These are phyloP conservation scores for Neurospora intermedia DNA, from an alignment of 495 filamentous ascomycete genomes.

Conservation along the genomic window DNA sequence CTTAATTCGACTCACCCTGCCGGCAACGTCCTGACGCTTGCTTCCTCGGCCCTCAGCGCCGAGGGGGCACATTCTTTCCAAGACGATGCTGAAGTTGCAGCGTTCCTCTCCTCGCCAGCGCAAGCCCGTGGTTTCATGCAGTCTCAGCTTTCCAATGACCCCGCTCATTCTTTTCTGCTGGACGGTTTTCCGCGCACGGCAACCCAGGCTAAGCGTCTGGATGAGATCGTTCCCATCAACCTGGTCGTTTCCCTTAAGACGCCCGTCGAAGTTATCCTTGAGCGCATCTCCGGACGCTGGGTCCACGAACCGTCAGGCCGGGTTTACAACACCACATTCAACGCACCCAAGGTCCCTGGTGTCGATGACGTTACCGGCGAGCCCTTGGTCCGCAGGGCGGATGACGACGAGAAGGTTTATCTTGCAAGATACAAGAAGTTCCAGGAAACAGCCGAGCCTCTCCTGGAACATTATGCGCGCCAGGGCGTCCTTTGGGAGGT, in stretches of 20 bases:
- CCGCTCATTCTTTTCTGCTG: conserved; percentile 81
- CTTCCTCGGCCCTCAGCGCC: conserved; percentile 18
- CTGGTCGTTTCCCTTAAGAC: conserved; percentile 64
- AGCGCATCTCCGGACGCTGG: conserved; percentile 83
- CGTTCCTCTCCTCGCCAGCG: conserved; percentile 31
- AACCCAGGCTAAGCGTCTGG: conserved; percentile 64
- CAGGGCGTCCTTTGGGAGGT: conserved; percentile 85
- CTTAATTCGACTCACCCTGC: conserved; percentile 34
- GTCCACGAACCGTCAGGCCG: conserved; percentile 86
- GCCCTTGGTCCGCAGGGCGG: conserved; percentile 63
- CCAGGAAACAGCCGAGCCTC: conserved; percentile 70
- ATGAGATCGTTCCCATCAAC: conserved; percentile 78
- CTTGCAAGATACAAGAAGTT: conserved; percentile 68
- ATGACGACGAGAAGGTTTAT: conserved; percentile 84
- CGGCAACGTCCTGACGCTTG: conserved; percentile 32
- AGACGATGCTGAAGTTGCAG: conserved; percentile 20
- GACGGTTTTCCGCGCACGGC: conserved; percentile 93
- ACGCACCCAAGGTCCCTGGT: conserved; percentile 68
- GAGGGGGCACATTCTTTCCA: conserved; percentile 15
- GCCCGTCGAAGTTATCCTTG: conserved; percentile 67
- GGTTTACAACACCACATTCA: conserved; percentile 90
- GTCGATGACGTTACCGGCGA: conserved; percentile 91
- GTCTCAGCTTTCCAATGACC: conserved; percentile 48
- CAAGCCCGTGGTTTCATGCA: conserved; percentile 21
- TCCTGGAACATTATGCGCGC: conserved; percentile 80